These are phyloP conservation scores for Prunus padus DNA, from an alignment of 306 rosid species.

Conservation along the genomic window DNA sequence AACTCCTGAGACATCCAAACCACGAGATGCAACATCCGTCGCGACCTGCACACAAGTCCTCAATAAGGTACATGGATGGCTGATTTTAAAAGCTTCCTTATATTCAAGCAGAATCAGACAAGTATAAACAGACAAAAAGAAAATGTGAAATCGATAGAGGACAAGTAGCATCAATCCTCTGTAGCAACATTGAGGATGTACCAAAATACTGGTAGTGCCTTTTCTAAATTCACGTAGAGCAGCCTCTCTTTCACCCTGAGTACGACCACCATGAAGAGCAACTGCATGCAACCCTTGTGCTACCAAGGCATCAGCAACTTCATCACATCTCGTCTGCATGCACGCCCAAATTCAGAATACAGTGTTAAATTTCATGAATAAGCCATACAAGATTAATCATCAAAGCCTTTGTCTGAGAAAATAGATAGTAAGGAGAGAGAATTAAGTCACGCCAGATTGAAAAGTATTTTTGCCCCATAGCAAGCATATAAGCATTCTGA, in stretches of 20 bases:
- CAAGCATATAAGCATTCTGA: neutral
- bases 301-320: constrained; percentile 75
- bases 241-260: constrained; percentile 82
- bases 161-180: constrained; percentile 4
- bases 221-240: constrained; percentile 72
- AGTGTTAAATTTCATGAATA: neutral
- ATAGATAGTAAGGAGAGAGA: neutral
- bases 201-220: constrained; percentile 79
- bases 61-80: constrained; percentile 14
- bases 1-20: constrained; percentile 92
- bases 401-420: neutral
- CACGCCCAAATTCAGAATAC: constrained; percentile 25
- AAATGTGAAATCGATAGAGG: neutral
- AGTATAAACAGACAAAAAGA: neutral
- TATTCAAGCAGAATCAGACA: constrained; percentile 10
- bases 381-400: neutral
- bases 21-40: constrained; percentile 91
- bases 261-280: constrained; percentile 90
- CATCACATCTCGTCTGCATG: constrained; percentile 77
- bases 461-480: neutral
- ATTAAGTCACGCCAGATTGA: neutral
- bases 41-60: constrained; percentile 59
- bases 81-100: constrained; percentile 2
- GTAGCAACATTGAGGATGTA: constrained; percentile 23
- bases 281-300: constrained; percentile 86